Base-by-base conservation (phyloP, 2,329 filamentous ascomycete species). In the Penicillium janthinellum region DNA sequence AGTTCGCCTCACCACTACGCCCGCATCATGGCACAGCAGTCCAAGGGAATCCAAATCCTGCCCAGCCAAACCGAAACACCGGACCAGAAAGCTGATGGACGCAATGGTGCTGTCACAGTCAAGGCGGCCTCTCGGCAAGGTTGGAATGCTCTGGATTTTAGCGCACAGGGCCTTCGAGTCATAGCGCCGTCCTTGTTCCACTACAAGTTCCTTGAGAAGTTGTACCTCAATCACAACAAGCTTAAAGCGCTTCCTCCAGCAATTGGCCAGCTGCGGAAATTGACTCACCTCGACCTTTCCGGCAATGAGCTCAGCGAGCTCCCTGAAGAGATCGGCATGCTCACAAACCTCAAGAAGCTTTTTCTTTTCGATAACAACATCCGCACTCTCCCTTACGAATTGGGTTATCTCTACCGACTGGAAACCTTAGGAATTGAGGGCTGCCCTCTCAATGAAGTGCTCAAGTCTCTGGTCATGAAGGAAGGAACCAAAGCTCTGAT, bases 221-320 rank as follows among this genome's bases (percentile, higher is more conserved):
- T 99, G 34, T 97, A 96, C 75, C 87, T 99, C 63, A 92, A 92
- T 69, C 94, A 92, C 67, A 99, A 99, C 82, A 93, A 92, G 74
- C 84, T 99, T 60, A 87, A 87, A 31, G 83, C 84, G 48, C 81
- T 99, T n/a, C 92, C 94, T 12, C 81, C 90, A 39, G 83, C 88
- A 22, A 92, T 99, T 73, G 93, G 95, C 41, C 85, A 89, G 68
- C 82, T 99, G 65, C 88, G 93, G 64, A 89, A 90, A 64, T 80
- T 99, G 51, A 90, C 87, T 38, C 86, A 93, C 70, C 84, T 99
- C 51, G 94, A 99, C 76, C 84, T 93, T 3, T 98, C 95, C 0
- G 88, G 89, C 78, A 99, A 99, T 76, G 86, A 94, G 62, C 83
- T 99, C 61, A 84, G 84, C 8, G 87, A 90, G 64, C 81, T 99